phyloP scores from a whole-genome alignment of 306 rosid genomes.

The Prunus davidiana region DNA sequence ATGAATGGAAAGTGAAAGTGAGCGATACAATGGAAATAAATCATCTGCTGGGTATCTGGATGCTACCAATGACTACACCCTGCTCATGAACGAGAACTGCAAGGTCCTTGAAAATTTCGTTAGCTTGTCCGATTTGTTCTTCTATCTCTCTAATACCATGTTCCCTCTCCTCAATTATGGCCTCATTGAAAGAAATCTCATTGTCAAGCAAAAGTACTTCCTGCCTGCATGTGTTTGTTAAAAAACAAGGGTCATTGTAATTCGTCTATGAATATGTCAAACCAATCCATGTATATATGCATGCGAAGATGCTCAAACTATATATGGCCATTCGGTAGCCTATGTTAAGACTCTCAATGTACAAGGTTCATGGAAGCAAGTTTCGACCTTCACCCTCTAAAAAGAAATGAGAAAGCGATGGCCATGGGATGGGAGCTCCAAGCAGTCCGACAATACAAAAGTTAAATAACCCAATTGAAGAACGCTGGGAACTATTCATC shows the following conservation, averaged over 20 bases:
- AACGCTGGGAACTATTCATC: not conserved
- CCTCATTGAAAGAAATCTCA: constrained; percentile 74
- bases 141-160: constrained; percentile 68
- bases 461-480: not conserved
- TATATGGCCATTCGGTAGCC: not conserved
- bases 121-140: constrained; percentile 70
- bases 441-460: not conserved
- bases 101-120: constrained; percentile 77
- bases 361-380: constrained; percentile 2
- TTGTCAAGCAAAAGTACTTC: constrained; percentile 55
- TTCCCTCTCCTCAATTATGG: constrained; percentile 84
- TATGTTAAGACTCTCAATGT: not conserved
- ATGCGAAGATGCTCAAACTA: not conserved
- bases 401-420: not conserved
- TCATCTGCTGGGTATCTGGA: not conserved
- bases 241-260: constrained; percentile 2
- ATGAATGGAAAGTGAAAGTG: constrained; percentile 2
- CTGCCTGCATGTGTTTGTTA: constrained; percentile 51
- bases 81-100: constrained; percentile 88
- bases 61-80: constrained; percentile 69
- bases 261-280: not conserved
- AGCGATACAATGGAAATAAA: constrained; percentile 16
- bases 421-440: constrained; percentile 1
- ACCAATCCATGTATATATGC: not conserved
- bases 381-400: not conserved